Percentiles rank a stretch among this genome's conserved stretches.
phyloP scores from a whole-genome alignment of 345 rosid species.

The Geranium rotundifolium region DNA sequence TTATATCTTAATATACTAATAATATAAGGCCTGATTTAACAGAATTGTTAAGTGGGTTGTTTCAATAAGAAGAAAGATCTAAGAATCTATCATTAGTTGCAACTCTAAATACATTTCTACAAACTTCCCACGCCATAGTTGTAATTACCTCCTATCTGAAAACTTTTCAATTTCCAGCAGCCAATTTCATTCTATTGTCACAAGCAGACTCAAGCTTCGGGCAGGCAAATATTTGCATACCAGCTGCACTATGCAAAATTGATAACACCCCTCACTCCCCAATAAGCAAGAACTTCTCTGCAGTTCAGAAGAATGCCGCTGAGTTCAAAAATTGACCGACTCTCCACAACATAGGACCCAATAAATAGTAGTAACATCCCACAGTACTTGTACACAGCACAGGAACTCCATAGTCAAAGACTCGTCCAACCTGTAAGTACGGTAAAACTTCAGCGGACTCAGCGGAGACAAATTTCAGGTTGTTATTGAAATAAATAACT shows the following conservation, averaged over 20 bases:
- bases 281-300: constrained; percentile 15
- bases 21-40: too few relatives aligned
- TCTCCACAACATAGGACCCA: constrained; percentile 20
- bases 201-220: constrained; percentile 10
- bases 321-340: constrained; percentile 9
- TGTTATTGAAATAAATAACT: too few relatives aligned
- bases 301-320: constrained; percentile 11
- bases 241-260: constrained; percentile 15
- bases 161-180: background rate
- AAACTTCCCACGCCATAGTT: constrained; percentile 24
- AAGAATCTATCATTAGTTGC: too few relatives aligned
- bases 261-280: constrained; percentile 4
- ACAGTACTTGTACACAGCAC: constrained; percentile 7
- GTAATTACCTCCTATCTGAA: constrained; percentile 10
- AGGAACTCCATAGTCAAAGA: constrained; percentile 9
- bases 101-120: background rate
- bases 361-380: background rate
- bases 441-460: background rate
- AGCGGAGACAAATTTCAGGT: background rate
- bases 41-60: too few relatives aligned
- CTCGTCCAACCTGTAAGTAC: constrained; percentile 21
- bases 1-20: too few relatives aligned
- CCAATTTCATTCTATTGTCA: constrained; percentile 10
- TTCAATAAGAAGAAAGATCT: too few relatives aligned
- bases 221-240: constrained; percentile 13